phyloP scores from a whole-genome alignment of 306 rosid species.

The Morella rubra region DNA sequence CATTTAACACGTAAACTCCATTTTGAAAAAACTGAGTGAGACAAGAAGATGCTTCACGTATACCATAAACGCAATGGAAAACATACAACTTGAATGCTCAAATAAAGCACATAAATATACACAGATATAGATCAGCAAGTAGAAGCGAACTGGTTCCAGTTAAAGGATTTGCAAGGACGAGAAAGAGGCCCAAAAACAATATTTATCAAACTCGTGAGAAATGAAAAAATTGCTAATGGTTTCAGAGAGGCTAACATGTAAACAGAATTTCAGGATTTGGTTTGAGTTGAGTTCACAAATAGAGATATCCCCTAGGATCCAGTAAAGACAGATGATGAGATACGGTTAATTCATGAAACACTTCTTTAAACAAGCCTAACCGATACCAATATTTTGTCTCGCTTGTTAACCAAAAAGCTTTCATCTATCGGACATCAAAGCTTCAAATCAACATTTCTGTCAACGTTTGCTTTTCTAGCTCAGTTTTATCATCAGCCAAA shows the following conservation, averaged over 20 bases:
- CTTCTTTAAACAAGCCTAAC: too few relatives aligned
- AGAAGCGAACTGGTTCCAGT: too few relatives aligned
- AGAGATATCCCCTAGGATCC: not conserved
- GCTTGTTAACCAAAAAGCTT: too few relatives aligned
- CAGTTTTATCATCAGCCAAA: constrained; percentile 6
- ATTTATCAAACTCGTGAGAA: not conserved
- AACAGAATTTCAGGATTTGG: not conserved
- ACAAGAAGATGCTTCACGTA: not conserved
- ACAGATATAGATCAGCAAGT: not conserved
- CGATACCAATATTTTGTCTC: too few relatives aligned
- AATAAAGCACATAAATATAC: not conserved
- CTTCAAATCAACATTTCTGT: not conserved
- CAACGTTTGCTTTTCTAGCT: not conserved
- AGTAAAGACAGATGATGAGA: not conserved
- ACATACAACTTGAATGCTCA: not conserved
- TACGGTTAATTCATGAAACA: not conserved
- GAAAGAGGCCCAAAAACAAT: not conserved
- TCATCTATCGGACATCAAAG: too few relatives aligned
- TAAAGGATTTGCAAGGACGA: not conserved
- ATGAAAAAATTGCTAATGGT: not conserved
- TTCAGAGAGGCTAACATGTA: not conserved
- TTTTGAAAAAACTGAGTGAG: not conserved
- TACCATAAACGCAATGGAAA: not conserved
- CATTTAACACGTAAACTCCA: not conserved
- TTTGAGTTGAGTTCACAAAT: not conserved